These are phyloP conservation scores for Aspergillus novoparasiticus DNA, from an alignment of 2,329 filamentous ascomycete genomes.

Conservation along the genomic window DNA sequence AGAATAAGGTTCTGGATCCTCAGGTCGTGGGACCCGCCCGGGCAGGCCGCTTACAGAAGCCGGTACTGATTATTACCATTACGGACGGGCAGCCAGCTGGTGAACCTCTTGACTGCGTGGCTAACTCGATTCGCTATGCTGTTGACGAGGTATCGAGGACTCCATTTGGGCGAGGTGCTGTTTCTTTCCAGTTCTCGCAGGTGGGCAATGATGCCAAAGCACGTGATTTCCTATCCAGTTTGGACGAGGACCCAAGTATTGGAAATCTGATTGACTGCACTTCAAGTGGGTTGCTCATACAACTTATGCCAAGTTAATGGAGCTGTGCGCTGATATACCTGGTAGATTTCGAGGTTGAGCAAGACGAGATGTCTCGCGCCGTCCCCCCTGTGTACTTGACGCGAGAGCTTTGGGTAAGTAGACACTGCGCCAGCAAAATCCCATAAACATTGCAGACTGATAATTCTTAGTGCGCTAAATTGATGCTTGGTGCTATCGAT, in stretches of 20 bases:
- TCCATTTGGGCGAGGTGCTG: slow-evolving; percentile 59
- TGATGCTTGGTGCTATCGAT: slow-evolving; percentile 69
- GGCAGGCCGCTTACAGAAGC: slow-evolving; percentile 60
- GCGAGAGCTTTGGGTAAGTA: slow-evolving; percentile 62
- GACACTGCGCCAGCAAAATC: not conserved
- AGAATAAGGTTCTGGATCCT: slow-evolving; percentile 65
- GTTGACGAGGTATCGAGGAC: slow-evolving; percentile 53
- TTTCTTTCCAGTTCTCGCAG: slow-evolving; percentile 70
- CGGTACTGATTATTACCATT: slow-evolving; percentile 66
- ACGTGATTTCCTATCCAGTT: slow-evolving; percentile 63
- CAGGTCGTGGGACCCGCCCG: slow-evolving; percentile 59
- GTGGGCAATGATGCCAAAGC: slow-evolving; percentile 69
- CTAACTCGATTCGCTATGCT: slow-evolving; percentile 60
- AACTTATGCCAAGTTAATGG: not conserved
- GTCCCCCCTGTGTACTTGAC: slow-evolving; percentile 65
- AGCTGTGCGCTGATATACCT: slow-evolving; percentile 19
- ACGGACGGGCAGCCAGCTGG: slow-evolving; percentile 69
- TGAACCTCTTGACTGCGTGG: slow-evolving; percentile 59
- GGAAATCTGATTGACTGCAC: slow-evolving; percentile 68
- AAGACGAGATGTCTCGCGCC: slow-evolving; percentile 65
- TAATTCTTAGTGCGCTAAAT: slow-evolving; percentile 57
- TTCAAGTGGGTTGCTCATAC: slow-evolving; percentile 56
- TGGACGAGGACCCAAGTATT: slow-evolving; percentile 66
- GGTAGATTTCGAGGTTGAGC: slow-evolving; percentile 67
- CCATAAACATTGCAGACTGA: slow-evolving; percentile 15